Conservation (phyloP, 1,284 basidiomycete genomes). For the Hypsizygus ulmarius region DNA sequence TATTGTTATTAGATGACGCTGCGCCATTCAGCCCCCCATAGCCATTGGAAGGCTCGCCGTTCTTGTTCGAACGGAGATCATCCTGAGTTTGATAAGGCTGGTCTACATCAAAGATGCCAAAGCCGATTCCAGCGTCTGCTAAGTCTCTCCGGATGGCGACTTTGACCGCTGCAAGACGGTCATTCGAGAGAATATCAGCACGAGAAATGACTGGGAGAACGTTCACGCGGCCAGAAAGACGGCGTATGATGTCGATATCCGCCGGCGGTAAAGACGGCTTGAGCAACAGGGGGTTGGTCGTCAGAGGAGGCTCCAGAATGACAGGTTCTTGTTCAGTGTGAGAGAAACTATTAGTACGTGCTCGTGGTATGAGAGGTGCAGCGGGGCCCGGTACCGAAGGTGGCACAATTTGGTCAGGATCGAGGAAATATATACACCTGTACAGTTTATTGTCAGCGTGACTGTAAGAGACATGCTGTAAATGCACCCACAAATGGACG, state of each 20-base stretch:
- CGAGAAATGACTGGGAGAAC: slow-evolving; percentile 93
- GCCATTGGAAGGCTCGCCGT: slow-evolving; percentile 47
- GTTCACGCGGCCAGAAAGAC: slow-evolving; percentile 89
- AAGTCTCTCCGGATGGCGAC: slow-evolving; percentile 74
- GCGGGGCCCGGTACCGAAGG: slow-evolving; percentile 60
- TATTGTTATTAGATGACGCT: slow-evolving; percentile 41
- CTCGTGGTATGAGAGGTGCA: slow-evolving; percentile 58
- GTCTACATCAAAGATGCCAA: slow-evolving; percentile 79
- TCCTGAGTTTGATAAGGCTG: slow-evolving; percentile 46
- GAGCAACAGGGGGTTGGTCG: slow-evolving; percentile 63
- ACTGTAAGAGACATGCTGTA: slow-evolving; percentile 20
- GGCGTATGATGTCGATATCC: slow-evolving; percentile 89
- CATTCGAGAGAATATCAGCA: slow-evolving; percentile 89
- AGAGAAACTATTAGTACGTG: slow-evolving; percentile 66
- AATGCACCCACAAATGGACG: slow-evolving; percentile 71
- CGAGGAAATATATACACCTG: slow-evolving; percentile 79
- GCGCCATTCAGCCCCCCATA: slow-evolving; percentile 50
- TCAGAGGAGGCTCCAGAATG: slow-evolving; percentile 74
- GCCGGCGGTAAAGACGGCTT: slow-evolving; percentile 65
- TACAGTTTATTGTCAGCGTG: slow-evolving; percentile 19
- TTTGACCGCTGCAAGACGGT: slow-evolving; percentile 75
- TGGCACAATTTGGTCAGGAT: slow-evolving; percentile 72
- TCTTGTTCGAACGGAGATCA: slow-evolving; percentile 35
- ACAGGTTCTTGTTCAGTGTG: slow-evolving; percentile 68
- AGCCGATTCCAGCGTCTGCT: slow-evolving; percentile 77